phyloP scores from a whole-genome alignment of 2,329 filamentous ascomycete genomes.

The Ceratocystis papillata region DNA sequence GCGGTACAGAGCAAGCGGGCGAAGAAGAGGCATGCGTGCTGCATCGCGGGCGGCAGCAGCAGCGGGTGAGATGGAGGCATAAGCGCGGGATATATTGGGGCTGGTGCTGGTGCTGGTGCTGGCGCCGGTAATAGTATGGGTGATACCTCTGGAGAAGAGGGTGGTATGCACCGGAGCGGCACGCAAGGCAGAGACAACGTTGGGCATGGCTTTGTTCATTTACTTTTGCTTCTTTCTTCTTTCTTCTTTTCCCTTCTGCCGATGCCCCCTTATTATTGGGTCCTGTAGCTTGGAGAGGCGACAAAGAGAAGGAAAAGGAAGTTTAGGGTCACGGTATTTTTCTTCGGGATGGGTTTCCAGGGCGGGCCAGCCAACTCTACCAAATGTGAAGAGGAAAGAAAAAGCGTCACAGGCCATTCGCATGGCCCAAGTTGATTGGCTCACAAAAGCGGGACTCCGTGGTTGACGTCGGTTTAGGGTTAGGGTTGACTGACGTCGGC shows the following conservation, averaged over 20 bases:
- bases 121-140: not conserved
- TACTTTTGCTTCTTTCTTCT: not conserved
- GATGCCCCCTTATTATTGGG: not conserved
- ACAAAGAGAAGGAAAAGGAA: no score
- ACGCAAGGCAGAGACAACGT: not conserved
- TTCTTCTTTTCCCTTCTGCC: not conserved
- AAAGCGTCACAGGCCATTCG: not conserved
- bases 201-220: not conserved
- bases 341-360: not conserved
- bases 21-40: constrained; percentile 57
- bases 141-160: not conserved
- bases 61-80: constrained; percentile 10
- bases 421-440: not conserved
- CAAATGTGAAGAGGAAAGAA: not conserved
- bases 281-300: not conserved
- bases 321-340: no score
- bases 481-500: not conserved
- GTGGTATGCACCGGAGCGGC: not conserved
- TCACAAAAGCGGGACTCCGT: not conserved
- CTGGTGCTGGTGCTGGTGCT: no score
- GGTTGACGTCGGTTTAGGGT: not conserved
- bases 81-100: not conserved
- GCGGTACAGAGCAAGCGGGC: constrained; percentile 81
- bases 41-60: constrained; percentile 30
- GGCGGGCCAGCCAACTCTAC: not conserved